Conservation (phyloP, 768 basidiomycete species). For the Dacryopinax spathularia region DNA sequence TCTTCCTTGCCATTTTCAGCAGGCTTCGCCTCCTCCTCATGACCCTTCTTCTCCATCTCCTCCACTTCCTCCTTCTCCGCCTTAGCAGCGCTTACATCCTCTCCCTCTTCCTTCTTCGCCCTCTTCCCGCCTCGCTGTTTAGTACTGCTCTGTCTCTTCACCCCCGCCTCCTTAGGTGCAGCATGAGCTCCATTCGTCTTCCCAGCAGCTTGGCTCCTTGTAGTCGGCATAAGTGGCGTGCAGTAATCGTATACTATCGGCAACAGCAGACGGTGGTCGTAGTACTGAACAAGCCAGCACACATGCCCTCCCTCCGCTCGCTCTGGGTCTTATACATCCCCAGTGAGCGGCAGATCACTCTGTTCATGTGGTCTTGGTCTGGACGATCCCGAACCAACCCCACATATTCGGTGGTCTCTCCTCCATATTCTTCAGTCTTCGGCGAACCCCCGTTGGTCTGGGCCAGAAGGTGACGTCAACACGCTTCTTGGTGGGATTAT, state of each 20-base stretch:
- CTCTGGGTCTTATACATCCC: not conserved
- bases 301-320: too few relatives aligned
- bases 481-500: too few relatives aligned
- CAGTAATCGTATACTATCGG: too few relatives aligned
- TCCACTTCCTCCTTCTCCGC: slow-evolving; percentile 1
- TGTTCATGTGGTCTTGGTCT: too few relatives aligned
- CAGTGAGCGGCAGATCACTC: too few relatives aligned
- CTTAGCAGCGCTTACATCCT: slow-evolving; percentile 1
- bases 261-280: too few relatives aligned
- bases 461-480: too few relatives aligned
- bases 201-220: not conserved
- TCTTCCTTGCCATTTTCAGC: not conserved
- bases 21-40: not conserved
- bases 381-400: too few relatives aligned
- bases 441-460: too few relatives aligned
- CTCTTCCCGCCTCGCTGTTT: not conserved
- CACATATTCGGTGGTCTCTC: too few relatives aligned
- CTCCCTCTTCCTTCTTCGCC: slow-evolving; percentile 2
- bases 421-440: too few relatives aligned
- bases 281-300: too few relatives aligned
- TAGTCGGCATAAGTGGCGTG: not conserved
- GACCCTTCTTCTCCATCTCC: not conserved
- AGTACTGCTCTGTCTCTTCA: not conserved
- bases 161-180: not conserved
- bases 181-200: not conserved